Conservation (phyloP, 2,329 filamentous ascomycete genomes). For the Calonectria pauciramosa region DNA sequence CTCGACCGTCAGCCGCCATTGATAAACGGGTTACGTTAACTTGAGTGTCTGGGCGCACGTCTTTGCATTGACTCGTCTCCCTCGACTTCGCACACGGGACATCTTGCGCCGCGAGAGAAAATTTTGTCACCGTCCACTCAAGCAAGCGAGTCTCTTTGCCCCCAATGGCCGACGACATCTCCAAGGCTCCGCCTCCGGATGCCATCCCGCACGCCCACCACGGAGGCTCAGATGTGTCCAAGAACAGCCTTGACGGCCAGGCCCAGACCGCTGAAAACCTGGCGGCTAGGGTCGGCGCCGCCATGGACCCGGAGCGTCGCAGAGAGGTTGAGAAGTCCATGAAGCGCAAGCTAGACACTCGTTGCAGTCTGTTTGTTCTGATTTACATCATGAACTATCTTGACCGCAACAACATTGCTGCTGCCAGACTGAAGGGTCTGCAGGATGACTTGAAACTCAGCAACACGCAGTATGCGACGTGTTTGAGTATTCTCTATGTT, state of each 20-base stretch:
- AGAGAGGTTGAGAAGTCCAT: slow-evolving; percentile 72
- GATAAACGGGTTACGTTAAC: not conserved
- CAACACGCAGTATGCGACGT: slow-evolving; percentile 73
- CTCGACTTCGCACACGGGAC: not conserved
- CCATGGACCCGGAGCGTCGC: slow-evolving; percentile 63
- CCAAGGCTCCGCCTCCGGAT: slow-evolving; percentile 1
- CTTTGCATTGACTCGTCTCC: not conserved
- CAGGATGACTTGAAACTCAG: slow-evolving; percentile 70
- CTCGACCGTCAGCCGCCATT: not conserved
- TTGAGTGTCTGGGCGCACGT: not conserved
- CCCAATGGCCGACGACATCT: slow-evolving; percentile 9
- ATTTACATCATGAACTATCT: slow-evolving; percentile 84
- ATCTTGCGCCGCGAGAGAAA: not conserved
- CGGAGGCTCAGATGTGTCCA: slow-evolving; percentile 1
- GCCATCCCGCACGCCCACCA: not conserved
- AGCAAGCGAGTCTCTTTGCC: not conserved
- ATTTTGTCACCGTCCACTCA: not conserved
- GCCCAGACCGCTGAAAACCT: not conserved
- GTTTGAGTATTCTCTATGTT: slow-evolving; percentile 75
- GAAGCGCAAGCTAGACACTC: slow-evolving; percentile 78
- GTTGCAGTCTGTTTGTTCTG: slow-evolving; percentile 77
- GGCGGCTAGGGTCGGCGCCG: not conserved
- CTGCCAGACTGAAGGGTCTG: slow-evolving; percentile 75
- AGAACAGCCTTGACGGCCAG: slow-evolving; percentile 19
- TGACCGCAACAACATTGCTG: slow-evolving; percentile 77